Base-by-base conservation (phyloP, 495 filamentous ascomycete genomes). In the Hypoxylon crocopeplum region DNA sequence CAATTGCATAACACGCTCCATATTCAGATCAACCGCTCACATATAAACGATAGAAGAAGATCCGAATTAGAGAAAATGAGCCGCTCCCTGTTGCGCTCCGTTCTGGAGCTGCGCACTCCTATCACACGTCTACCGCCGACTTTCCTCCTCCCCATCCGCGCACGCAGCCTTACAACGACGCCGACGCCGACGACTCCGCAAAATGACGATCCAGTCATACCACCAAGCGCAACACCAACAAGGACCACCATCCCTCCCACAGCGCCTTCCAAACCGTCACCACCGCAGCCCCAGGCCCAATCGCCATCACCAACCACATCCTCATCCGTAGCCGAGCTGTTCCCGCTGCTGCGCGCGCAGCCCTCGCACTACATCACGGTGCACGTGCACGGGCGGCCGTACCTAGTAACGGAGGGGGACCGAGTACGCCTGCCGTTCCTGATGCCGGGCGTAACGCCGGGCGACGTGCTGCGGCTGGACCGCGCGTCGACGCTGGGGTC, bases 391-490 rank as follows among this genome's bases (percentile, higher is more conserved):
- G 88, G 85, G 3, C 81, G 81, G 15, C 91, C 92, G 13, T 98
- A 96, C 82, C 91, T 98, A 4, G 82, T 98, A 58, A 98, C 92
- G 0, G 75, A 74, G 27, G 95, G 94, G 57, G 94, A 98, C 71
- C 82, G 81, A 32, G 62, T 98, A 1, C 90, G 91, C n/a, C 85
- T 98, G 34, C 95, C 94, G n/a, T 98, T 98, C 82, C 84, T 84
- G 60, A 92, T 98, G 88, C 87, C 88, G 20, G 85, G 84, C 21
- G 93, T 95, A 1, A 75, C 81, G 46, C 85, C 91, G 0, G 94
- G 94, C 0, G 92, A 97, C 67, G 73, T 91, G 29, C 76, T 98
- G 38, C 89, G 93, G 12, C 83, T 98, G 40, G 92, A 96, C 74
- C 85, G 90, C 17, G 94, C 91, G 15, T 83, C 80, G 5, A 77